Evolutionary conservation across 805 yeast species (phyloP), one percentile per base, ranked within the genome.

Genomic region (Naumovozyma castellii): DNA sequence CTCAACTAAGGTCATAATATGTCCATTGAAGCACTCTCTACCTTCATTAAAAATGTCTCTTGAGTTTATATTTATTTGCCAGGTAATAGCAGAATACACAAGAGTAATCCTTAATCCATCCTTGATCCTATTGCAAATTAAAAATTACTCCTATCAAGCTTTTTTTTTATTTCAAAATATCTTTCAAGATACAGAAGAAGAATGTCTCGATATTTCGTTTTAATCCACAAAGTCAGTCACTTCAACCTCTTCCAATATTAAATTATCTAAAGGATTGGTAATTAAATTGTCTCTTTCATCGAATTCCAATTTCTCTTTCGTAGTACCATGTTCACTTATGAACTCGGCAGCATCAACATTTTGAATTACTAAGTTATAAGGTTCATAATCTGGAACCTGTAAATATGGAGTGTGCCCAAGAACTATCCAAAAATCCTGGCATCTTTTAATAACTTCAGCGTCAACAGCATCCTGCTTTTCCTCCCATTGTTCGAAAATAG

Each of bases 161-260:
- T n/a, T n/a, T n/a, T n/a, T n/a, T n/a, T n/a, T n/a, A n/a, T n/a
- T n/a, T n/a, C n/a, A n/a, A n/a, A n/a, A n/a, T 22, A 22, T 8
- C 12, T 22, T 22, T 22, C 28, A 12, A 22, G 28, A 8, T 12
- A 8, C 28, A 22, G 28, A 12, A 22, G 28, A 12, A 8, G 28
- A n/a, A n/a, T n/a, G n/a, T n/a, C n/a, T n/a, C n/a, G n/a, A n/a
- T n/a, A n/a, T n/a, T n/a, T n/a, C n/a, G n/a, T n/a, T n/a, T n/a
- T n/a, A n/a, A 6, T 43, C 35, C 3, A 45, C 28, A 37, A 37
- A 49, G 16, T 44, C 50, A 5, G 47, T 43, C 1, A 57, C 51
- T 36, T 57, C 57, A 4, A 56, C 53, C 40, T 56, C 59, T 40
- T 56, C 62, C 14, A 55, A 27, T 3, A 49, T 46, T 30, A 57